Evolutionary conservation across 2,329 filamentous ascomycete species (phyloP).

Genomic region (Trichoderma sp.): DNA sequence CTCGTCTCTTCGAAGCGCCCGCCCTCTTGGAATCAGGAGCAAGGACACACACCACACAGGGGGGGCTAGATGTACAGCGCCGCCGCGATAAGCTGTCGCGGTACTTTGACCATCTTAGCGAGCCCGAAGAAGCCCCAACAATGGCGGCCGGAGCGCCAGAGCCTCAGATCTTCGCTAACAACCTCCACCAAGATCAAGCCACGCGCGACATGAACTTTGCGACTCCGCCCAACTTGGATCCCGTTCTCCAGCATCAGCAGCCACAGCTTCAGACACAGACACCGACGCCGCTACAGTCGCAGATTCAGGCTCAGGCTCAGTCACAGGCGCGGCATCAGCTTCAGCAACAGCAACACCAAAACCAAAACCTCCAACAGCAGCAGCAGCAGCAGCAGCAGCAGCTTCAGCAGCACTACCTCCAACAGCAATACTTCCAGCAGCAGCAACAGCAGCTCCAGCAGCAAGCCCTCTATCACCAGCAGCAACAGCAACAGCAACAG

Average conservation of each 20-base stretch:
- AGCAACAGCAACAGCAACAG: conserved; percentile 24
- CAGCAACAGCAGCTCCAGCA: conserved; percentile 28
- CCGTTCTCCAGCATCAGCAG: conserved; percentile 35
- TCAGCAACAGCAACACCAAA: conserved; percentile 23
- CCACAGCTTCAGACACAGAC: conserved; percentile 27
- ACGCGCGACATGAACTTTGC: conserved; percentile 41
- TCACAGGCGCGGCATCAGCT: conserved; percentile 15
- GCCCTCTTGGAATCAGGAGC: background rate
- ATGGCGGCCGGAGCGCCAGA: conserved; percentile 23
- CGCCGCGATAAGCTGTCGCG: conserved; percentile 19
- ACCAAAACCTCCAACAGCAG: background rate
- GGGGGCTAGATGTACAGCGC: conserved; percentile 14
- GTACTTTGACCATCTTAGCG: conserved; percentile 18
- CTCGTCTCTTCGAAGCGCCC: background rate
- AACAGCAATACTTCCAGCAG: conserved; percentile 33
- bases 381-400: conserved; percentile 26
- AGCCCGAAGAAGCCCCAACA: conserved; percentile 15
- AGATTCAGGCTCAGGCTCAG: conserved; percentile 6
- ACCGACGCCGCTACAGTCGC: background rate
- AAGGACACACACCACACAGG: background rate
- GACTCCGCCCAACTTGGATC: conserved; percentile 36
- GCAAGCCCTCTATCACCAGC: conserved; percentile 4
- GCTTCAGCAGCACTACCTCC: conserved; percentile 26
- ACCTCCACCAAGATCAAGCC: conserved; percentile 25
- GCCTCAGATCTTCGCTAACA: conserved; percentile 22